Conservation (phyloP, 139 green algal genomes). For the Ettlia oleoabundans region DNA sequence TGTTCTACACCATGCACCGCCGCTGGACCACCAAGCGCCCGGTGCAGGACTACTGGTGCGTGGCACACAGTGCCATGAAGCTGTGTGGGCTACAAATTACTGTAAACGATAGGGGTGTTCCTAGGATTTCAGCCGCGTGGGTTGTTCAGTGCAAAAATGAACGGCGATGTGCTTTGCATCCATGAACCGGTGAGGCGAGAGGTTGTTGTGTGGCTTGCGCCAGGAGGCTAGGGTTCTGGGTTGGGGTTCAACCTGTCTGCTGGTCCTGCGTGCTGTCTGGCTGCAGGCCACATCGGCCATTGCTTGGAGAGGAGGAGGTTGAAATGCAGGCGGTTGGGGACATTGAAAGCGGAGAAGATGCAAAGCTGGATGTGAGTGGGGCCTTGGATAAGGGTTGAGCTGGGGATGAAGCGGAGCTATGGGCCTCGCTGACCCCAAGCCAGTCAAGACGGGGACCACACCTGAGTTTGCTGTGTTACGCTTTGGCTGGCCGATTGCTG, state of each 20-base stretch:
- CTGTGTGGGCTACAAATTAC: too few relatives aligned
- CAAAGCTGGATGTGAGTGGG: slow-evolving; percentile 19
- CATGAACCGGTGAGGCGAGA: too few relatives aligned
- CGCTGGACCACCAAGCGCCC: slow-evolving; percentile 76
- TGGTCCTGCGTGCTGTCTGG: not conserved
- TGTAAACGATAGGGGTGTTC: too few relatives aligned
- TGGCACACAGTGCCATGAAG: slow-evolving; percentile 3
- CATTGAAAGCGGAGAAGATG: slow-evolving; percentile 1
- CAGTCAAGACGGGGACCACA: too few relatives aligned
- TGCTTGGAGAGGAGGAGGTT: slow-evolving; percentile 42
- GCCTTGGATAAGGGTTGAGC: not conserved
- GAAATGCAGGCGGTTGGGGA: slow-evolving; percentile 29
- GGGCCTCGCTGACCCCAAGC: too few relatives aligned
- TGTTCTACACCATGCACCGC: slow-evolving; percentile 82
- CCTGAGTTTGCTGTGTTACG: too few relatives aligned
- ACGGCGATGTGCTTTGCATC: too few relatives aligned
- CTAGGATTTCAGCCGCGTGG: not conserved
- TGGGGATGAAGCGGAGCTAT: not conserved
- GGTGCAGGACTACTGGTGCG: slow-evolving; percentile 57
- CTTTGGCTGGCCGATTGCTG: too few relatives aligned
- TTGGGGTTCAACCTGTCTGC: not conserved
- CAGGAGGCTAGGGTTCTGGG: too few relatives aligned
- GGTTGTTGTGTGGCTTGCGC: too few relatives aligned
- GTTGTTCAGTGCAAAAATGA: too few relatives aligned
- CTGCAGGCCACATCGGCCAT: slow-evolving; percentile 27